Evolutionary conservation across 192 early-diverging fungal genomes (phyloP).

Genomic region (Coemansia sp.): DNA sequence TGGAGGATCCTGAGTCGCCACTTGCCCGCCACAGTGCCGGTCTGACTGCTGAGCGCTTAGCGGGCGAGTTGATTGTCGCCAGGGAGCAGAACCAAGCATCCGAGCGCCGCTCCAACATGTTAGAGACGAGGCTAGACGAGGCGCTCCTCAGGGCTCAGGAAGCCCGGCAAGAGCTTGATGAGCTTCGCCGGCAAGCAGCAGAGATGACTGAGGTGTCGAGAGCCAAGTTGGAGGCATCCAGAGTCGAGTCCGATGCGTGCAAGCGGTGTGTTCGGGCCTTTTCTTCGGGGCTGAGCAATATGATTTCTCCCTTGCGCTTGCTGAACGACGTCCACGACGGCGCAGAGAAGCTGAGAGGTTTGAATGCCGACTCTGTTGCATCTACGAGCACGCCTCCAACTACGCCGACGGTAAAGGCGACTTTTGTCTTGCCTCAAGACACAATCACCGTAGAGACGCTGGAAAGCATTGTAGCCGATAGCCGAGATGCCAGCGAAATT

Average conservation of each 20-base stretch:
- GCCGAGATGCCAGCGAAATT: not conserved
- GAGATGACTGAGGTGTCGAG: conserved; percentile 17
- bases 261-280: conserved; percentile 25
- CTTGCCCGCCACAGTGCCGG: conserved; percentile 42
- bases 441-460: conserved; percentile 16
- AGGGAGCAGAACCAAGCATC: conserved; percentile 36
- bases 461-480: not conserved
- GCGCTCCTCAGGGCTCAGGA: conserved; percentile 33
- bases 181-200: conserved; percentile 12
- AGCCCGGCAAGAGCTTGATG: conserved; percentile 19
- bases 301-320: conserved; percentile 31
- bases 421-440: not conserved
- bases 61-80: conserved; percentile 44
- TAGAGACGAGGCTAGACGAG: conserved; percentile 38
- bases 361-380: not conserved
- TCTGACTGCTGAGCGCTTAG: conserved; percentile 40
- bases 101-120: conserved; percentile 13
- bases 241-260: conserved; percentile 9
- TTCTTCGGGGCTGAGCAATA: conserved; percentile 9
- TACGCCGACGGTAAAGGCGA: conserved; percentile 28
- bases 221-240: conserved; percentile 7
- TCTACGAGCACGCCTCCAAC: conserved; percentile 29
- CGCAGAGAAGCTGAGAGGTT: conserved; percentile 25
- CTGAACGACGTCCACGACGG: conserved; percentile 19
- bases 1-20: conserved; percentile 21